phyloP scores from a whole-genome alignment of 2,329 filamentous ascomycete genomes.

The Alternaria sp. region DNA sequence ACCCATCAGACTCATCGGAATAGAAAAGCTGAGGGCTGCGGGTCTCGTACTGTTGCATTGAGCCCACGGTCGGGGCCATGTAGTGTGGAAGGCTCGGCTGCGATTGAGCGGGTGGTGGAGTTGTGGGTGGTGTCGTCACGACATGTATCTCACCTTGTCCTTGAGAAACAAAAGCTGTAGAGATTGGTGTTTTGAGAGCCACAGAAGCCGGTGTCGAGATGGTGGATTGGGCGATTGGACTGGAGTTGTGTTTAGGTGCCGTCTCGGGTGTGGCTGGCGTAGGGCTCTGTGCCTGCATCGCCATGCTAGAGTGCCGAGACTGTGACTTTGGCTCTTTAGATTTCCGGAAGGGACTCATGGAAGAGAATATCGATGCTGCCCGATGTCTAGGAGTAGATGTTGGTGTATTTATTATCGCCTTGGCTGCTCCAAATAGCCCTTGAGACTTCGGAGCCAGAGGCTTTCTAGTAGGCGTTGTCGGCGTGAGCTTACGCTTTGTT shows the following conservation, averaged over 20 bases:
- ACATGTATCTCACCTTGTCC: neutral
- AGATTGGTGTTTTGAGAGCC: neutral
- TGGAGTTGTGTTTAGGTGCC: neutral
- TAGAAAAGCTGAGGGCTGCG: constrained; percentile 4
- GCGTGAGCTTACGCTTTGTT: neutral
- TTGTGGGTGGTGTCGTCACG: neutral
- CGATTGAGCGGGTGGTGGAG: neutral
- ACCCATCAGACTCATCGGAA: neutral
- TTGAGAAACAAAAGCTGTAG: neutral
- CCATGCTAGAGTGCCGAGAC: neutral
- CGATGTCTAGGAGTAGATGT: neutral
- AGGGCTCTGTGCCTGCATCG: neutral
- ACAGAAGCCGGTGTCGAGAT: neutral
- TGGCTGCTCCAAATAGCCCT: neutral
- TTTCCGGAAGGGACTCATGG: neutral
- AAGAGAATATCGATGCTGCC: neutral
- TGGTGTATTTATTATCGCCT: neutral
- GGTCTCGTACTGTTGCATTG: neutral
- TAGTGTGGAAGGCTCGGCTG: neutral
- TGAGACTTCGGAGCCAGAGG: neutral
- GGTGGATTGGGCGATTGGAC: neutral
- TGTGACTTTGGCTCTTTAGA: neutral
- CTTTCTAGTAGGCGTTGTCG: neutral
- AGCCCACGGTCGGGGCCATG: neutral
- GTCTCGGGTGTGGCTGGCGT: neutral